Base-by-base conservation (phyloP, 2,329 filamentous ascomycete species). In the Hypoxylon sp. region DNA sequence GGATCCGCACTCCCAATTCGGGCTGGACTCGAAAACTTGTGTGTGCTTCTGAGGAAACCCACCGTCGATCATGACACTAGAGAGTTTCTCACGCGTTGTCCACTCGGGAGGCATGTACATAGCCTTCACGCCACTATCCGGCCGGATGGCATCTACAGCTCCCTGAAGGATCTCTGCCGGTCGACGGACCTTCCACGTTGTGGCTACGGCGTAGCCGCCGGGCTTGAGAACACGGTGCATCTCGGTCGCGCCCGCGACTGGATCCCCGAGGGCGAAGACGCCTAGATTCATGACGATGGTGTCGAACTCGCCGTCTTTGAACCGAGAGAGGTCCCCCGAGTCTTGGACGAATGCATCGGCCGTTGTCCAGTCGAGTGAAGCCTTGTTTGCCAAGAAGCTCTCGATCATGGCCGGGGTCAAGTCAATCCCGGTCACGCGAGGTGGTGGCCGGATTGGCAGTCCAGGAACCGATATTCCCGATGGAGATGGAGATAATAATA, bases 151-250 rank as follows among this genome's bases (percentile, higher is more conserved):
- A 4, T 51, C 34, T 15, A 55, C 51, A 11, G 37, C 57, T 5
- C 31, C 40, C 13, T 48, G 43, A 34, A 66, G 32, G 4, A 65
- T 23, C 0, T 32, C 48, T 4, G 43, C 45, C 5, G 44, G 41
- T 11, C 59, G 51, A 6, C 51, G 55, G 8, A 21, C 31, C 41
- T 63, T 65, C 63, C 61, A 66, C 12, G 61, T 66, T 11, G 62
- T 65, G 9, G 62, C 35, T 11, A 55, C 45, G 7, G 36, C 57
- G 25, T 62, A 42, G 1, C 61, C 61, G 3, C 62, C 57, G 4
- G 57, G 59, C 21, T 61, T 61, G 6, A 64, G 45, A 4, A 61
- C 57, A 5, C 63, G 63, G 16, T 57, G 21, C 49, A 65, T 65
- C 53, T 65, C 63, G 6, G 48, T 26, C 1, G 41, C 59, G 17